phyloP scores from a whole-genome alignment of 108 stramenopile genomes.

The Fistulifera solaris region DNA sequence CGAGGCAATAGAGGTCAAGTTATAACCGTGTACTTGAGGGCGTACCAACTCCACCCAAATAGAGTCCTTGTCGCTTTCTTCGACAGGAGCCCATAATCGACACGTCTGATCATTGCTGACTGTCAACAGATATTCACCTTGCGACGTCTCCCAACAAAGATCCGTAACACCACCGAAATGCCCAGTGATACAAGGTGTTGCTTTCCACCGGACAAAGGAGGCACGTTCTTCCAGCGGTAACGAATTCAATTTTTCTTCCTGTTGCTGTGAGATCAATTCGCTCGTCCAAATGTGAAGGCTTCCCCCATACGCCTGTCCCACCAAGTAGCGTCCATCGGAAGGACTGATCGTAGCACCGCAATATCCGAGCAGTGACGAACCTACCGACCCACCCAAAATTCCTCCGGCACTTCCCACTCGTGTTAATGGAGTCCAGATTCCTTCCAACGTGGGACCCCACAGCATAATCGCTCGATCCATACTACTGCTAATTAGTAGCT shows the following conservation, averaged over 20 bases:
- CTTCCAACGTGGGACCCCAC: slow-evolving; percentile 47
- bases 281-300: slow-evolving; percentile 58
- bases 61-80: slow-evolving; percentile 4
- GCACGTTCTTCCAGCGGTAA: slow-evolving; percentile 31
- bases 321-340: slow-evolving; percentile 33
- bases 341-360: slow-evolving; percentile 41
- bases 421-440: slow-evolving; percentile 73
- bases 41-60: slow-evolving; percentile 73
- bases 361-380: slow-evolving; percentile 70
- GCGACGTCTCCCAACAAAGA: slow-evolving; percentile 62
- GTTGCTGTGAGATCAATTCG: not conserved
- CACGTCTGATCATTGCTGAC: slow-evolving; percentile 76
- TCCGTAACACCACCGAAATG: slow-evolving; percentile 72
- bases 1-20: slow-evolving; percentile 63
- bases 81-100: slow-evolving; percentile 64
- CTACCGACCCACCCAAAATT: slow-evolving; percentile 73
- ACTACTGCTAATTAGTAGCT: slow-evolving; percentile 57
- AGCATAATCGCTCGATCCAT: slow-evolving; percentile 83
- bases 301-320: slow-evolving; percentile 83
- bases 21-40: slow-evolving; percentile 86
- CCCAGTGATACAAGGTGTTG: slow-evolving; percentile 72
- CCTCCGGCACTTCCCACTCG: slow-evolving; percentile 87
- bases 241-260: not conserved
- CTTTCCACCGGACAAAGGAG: slow-evolving; percentile 44
- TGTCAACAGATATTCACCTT: slow-evolving; percentile 71